A percentile compares a stretch with the other conserved stretches of the same genome.
phyloP scores from a whole-genome alignment of 768 basidiomycete species.

The Leccinum broughii region DNA sequence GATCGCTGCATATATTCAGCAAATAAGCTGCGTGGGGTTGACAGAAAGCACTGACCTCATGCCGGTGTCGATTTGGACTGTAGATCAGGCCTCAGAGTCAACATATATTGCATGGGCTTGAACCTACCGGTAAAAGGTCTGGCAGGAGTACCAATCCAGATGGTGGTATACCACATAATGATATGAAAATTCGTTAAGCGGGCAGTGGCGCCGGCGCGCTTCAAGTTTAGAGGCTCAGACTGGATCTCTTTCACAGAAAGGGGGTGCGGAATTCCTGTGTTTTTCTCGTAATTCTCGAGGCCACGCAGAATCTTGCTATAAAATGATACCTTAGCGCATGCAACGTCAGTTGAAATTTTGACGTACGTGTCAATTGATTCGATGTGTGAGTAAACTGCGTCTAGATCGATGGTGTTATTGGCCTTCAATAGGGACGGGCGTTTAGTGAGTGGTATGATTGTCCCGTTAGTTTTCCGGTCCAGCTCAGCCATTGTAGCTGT shows the following conservation, averaged over 20 bases:
- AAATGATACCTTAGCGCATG: background rate
- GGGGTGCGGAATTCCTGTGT: background rate
- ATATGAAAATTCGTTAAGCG: background rate
- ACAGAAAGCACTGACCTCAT: background rate
- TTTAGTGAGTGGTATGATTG: background rate
- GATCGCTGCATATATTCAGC: background rate
- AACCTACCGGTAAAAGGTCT: background rate
- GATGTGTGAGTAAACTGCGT: background rate
- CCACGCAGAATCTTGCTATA: background rate
- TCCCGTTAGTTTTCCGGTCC: too few species aligned
- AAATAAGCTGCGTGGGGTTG: background rate
- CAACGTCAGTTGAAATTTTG: background rate
- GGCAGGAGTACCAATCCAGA: background rate
- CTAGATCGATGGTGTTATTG: background rate
- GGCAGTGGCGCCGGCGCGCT: background rate
- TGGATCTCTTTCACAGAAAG: background rate
- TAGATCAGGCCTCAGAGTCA: background rate
- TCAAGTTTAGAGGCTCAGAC: background rate
- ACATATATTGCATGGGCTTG: background rate
- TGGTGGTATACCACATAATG: background rate
- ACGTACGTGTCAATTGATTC: background rate
- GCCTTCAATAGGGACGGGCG: background rate
- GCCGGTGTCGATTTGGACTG: background rate
- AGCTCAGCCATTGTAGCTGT: too few species aligned
- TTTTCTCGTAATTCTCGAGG: background rate